A percentile compares a stretch with the other conserved stretches of the same genome.
These are phyloP conservation scores for Arthroderma uncinatum DNA, from an alignment of 2,329 filamentous ascomycete genomes.

Conservation along the genomic window DNA sequence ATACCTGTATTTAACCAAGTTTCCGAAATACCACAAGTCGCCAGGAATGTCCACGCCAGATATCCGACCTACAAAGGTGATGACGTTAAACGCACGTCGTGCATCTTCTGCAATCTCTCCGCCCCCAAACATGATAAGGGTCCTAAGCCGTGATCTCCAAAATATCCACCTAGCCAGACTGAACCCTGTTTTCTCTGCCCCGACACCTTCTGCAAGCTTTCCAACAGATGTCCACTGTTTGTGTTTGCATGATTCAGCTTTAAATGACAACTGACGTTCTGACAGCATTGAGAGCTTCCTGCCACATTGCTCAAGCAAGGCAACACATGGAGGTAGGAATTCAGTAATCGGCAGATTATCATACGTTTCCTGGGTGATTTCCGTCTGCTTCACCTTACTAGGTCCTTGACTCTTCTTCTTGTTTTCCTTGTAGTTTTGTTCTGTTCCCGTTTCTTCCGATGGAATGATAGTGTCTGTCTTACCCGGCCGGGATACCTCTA, in stretches of 20 bases:
- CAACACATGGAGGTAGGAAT: not conserved
- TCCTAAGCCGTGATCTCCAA: not conserved
- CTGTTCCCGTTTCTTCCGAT: not conserved
- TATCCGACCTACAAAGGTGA: not conserved
- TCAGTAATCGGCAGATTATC: not conserved
- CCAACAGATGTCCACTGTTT: not conserved
- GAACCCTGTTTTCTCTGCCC: not conserved
- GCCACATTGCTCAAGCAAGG: not conserved
- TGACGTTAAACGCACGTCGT: not conserved
- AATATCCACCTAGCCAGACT: not conserved
- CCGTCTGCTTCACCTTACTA: too few species aligned
- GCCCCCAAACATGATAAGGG: too few species aligned
- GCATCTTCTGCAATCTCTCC: not conserved
- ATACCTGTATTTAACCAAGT: not conserved
- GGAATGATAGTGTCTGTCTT: not conserved
- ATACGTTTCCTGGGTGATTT: not conserved
- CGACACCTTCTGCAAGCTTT: not conserved
- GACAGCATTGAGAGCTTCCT: not conserved
- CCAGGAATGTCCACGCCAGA: not conserved
- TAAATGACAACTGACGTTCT: too few species aligned
- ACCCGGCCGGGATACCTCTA: not conserved
- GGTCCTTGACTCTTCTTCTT: not conserved
- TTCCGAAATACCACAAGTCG: not conserved
- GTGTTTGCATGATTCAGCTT: not conserved
- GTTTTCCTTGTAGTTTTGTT: not conserved